Base-by-base conservation (phyloP, 306 rosid genomes). In the Prunus fruticosa region DNA sequence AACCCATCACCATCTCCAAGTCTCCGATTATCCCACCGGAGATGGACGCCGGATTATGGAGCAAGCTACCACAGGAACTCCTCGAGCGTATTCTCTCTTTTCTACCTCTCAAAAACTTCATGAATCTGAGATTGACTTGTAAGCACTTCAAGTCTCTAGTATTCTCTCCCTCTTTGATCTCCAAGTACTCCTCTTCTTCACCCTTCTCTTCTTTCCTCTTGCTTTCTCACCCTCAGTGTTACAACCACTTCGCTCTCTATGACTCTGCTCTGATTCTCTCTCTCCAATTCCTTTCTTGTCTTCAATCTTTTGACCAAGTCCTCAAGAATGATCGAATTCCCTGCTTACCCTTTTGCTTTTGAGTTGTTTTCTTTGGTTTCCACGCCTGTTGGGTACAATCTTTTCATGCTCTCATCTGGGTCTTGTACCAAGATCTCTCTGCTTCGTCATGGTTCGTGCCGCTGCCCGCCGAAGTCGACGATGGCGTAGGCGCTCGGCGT, bases 31-130 rank as follows among this genome's bases (percentile, higher is more conserved):
- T 23, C n/a, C 69, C 60, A 3, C 74, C 77, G 64, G 64, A 52
- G n/a, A 89, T 95, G 99, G 99, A 92, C 80, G 90, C 93, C 51
- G 64, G 16, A 20, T 90, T 95, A 68, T 95, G 99, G 99, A 82
- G 93, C 88, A 82, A 69, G 22, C 52, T 95, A 7, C 99, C 96
- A 8, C 76, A 82, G 3, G 99, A 92, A 61, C 86, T 90, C 7
- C 90, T 92, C 0, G 99, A 90, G 73, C 81, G 72, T 45, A 27
- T 92, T 8, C 97, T 95, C 76, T 84, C 93, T 8, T 84, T 85
- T 27, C 91, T 95, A 4, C 97, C 99, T 51, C 76, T 92, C 11
- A 95, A 85, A 71, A 78, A 77, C 63, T 82, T 90, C 77, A 77
- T 89, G 70, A 80, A 20, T 62, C 86, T 95, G 1, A 81, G 97